Evolutionary conservation across 768 basidiomycete species (phyloP).

Genomic region (Tylopilus sp.): DNA sequence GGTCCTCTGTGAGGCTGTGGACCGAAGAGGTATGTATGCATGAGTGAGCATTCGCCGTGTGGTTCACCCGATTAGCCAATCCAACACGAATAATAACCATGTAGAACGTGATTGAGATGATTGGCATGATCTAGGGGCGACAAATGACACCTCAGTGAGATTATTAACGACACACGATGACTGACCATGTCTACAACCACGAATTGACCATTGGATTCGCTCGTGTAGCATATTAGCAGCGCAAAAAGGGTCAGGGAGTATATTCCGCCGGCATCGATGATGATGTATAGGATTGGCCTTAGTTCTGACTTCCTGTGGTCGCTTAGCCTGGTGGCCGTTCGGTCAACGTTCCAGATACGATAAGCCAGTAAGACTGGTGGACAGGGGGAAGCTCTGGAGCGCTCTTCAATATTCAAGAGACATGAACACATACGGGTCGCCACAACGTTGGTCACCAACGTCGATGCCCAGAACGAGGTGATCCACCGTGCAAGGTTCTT

Average conservation of each 20-base stretch:
- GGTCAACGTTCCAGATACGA: constrained; percentile 31
- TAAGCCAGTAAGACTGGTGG: constrained; percentile 26
- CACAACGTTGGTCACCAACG: constrained; percentile 32
- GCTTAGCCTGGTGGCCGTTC: constrained; percentile 15
- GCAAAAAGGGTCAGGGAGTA: constrained; percentile 36
- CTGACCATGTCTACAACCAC: constrained; percentile 37
- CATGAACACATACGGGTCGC: constrained; percentile 26
- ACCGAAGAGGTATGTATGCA: too few species aligned
- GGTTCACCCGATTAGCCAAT: too few species aligned
- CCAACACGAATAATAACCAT: too few species aligned
- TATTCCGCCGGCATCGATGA: constrained; percentile 37
- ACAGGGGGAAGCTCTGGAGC: not conserved
- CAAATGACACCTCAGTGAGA: not conserved
- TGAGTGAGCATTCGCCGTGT: too few species aligned
- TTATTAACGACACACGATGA: not conserved
- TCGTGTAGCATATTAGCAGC: constrained; percentile 29
- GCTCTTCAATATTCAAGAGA: not conserved
- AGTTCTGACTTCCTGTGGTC: constrained; percentile 6
- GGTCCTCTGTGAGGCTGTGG: too few species aligned
- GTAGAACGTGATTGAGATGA: too few species aligned
- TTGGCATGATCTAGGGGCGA: constrained; percentile 28
- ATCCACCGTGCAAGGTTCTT: constrained; percentile 31
- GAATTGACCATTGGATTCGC: constrained; percentile 31
- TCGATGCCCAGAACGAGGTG: constrained; percentile 30
- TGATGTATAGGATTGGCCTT: constrained; percentile 23